Percentiles rank a stretch among this genome's conserved stretches.
phyloP scores from a whole-genome alignment of 768 basidiomycete genomes.

The Tylopilus rubrobrunneus region DNA sequence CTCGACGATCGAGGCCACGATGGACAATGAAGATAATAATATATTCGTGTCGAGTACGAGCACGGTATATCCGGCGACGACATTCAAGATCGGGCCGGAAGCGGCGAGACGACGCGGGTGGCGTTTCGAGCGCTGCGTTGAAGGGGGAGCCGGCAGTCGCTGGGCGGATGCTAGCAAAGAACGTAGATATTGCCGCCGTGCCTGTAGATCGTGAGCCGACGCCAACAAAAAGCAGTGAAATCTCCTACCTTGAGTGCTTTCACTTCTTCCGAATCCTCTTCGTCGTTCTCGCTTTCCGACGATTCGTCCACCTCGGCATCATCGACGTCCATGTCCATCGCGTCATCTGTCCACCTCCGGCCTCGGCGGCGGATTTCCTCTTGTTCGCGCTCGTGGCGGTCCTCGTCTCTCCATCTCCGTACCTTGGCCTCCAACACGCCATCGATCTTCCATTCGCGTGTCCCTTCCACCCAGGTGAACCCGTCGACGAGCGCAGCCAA shows the following conservation, averaged over 20 bases:
- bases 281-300: constrained; percentile 49
- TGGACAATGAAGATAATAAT: constrained; percentile 74
- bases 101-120: constrained; percentile 27
- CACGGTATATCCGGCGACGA: constrained; percentile 82
- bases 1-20: constrained; percentile 75
- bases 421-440: constrained; percentile 68
- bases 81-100: constrained; percentile 43
- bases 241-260: constrained; percentile 70
- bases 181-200: constrained; percentile 70
- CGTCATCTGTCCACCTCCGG: constrained; percentile 59
- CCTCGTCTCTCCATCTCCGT: constrained; percentile 65
- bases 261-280: constrained; percentile 68
- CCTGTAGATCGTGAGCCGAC: constrained; percentile 38
- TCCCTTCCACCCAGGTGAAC: constrained; percentile 60
- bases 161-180: constrained; percentile 54
- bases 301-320: constrained; percentile 47
- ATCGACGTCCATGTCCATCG: constrained; percentile 68
- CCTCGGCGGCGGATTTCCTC: constrained; percentile 65
- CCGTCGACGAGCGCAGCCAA: constrained; percentile 73
- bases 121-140: constrained; percentile 28
- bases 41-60: constrained; percentile 97
- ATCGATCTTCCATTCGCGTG: constrained; percentile 59
- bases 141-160: constrained; percentile 22
- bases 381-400: constrained; percentile 58
- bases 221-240: neutral